Evolutionary conservation across 2,329 filamentous ascomycete genomes (phyloP), one percentile per base, ranked within the genome.

Genomic region (Lachnellula hyalina): DNA sequence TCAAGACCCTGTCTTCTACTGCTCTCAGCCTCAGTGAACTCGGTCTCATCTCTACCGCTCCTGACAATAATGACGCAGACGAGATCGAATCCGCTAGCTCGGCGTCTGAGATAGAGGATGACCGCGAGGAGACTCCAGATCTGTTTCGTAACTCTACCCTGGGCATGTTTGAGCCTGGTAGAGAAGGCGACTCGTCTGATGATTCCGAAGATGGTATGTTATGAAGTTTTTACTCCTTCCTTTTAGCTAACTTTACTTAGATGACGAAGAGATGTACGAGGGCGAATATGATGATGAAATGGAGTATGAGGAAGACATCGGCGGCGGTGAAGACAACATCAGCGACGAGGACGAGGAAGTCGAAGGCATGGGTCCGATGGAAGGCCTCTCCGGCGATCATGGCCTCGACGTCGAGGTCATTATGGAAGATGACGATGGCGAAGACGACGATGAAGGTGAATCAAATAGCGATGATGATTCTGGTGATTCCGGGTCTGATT

Each of bases 81-180:
- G 92, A 96, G 46, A 89, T 96, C 46, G 86, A 86, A 2, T 94
- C 90, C 11, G 84, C 88, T 3, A 95, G 91, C 4, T 96, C 93
- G 0, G 83, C 96, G 23, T 96, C 93, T 11, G 92, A 96, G 60
- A 77, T 91, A 49, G 89, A 92, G 41, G 89, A 92, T 58, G 86
- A 90, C 53, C 86, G 91, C 45, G 91, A 96, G 71, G 94, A 97
- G 70, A 99, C 95, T 5, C 94, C 95, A 32, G 94, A 99, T 73
- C 80, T 99, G 19, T 97, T 96, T 75, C 88, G 95, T 51, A 96
- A 97, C 71, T 97, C 94, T 2, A 90, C 95, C 1, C 77, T 99
- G 21, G 93, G 94, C 49, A 95, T 97, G 85, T 85, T 96, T 51
- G 94, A 97, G 70, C 86, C 89, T 61, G 83, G 86, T 49, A 83